Base-by-base conservation (phyloP, 2,329 filamentous ascomycete species). In the Exophiala dermatitidis region DNA sequence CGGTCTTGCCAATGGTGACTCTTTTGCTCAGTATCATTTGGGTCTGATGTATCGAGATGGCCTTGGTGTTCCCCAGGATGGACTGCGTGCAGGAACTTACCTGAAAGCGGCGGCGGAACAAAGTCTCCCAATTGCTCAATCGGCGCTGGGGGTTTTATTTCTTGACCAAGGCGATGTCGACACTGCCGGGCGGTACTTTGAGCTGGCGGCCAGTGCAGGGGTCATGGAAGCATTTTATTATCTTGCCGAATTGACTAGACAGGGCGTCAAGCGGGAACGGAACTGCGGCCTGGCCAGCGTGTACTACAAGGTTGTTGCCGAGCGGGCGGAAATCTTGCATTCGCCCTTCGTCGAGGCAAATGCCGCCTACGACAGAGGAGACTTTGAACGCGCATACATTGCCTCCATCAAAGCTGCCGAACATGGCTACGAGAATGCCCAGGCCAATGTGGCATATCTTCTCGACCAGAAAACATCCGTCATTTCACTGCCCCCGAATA, bases 221-320 rank as follows among this genome's bases (percentile, higher is more conserved):
- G 86, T 90, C 65, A 86, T 95, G 57, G 90, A 95, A 69, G 87
- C 90, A 0, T 88, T 88, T 66, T 96, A 95, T 71, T 95, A 95
- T 67, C 80, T 96, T 3, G 90, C 88, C 1, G 90, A 96, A 70
- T 82, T 95, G 74, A 85, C 84, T 28, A 81, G 90, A 62, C 81
- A 88, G 58, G 90, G 88, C 0, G 79, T 94, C 31, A 89, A 88
- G 3, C 79, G 87, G 34, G 88, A 95, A 60, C 83, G 84, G 61
- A 84, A 85, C 8, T 96, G 90, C 64, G 78, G 77, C 5, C 77
- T 88, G 53, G 89, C 90, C 1, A 78, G 88, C 40, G 80, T 80
- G 8, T 94, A 93, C 67, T 96, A 95, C 72, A 90, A 90, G 69
- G 80, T 78, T 60, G 86, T 90, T 6, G 82, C 85, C 2, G 86